Evolutionary conservation across 164 flowering plant genomes (phyloP).

Genomic region (Kalanchoe fedtschenkoi): DNA sequence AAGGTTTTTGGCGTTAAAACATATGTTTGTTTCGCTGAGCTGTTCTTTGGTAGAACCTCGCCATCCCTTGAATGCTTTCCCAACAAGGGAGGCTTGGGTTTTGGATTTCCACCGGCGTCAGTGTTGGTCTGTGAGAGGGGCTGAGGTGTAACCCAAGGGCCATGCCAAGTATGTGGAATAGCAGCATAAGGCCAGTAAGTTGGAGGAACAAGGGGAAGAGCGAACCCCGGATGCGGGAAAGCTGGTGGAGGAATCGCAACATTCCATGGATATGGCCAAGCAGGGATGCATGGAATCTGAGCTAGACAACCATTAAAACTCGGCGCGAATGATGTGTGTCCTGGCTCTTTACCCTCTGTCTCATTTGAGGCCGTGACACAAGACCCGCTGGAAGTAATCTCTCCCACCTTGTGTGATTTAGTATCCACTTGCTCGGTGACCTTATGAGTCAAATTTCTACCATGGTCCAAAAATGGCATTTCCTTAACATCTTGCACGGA

Average conservation of each 20-base stretch:
- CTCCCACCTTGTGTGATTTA: not conserved
- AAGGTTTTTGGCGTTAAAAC: slow-evolving; percentile 51
- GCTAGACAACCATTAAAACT: slow-evolving; percentile 22
- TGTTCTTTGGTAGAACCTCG: slow-evolving; percentile 10
- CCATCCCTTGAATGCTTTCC: slow-evolving; percentile 59
- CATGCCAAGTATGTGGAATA: slow-evolving; percentile 35
- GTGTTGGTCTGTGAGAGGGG: slow-evolving; percentile 16
- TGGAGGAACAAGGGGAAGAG: slow-evolving; percentile 38
- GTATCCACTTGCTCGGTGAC: not conserved
- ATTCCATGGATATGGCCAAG: slow-evolving; percentile 65
- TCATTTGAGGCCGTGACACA: slow-evolving; percentile 4
- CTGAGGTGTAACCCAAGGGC: slow-evolving; percentile 32
- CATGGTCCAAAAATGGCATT: not conserved
- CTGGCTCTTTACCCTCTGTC: not conserved
- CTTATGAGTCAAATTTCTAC: not conserved
- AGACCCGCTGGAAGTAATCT: not conserved
- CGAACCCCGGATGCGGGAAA: slow-evolving; percentile 28
- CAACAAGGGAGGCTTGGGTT: slow-evolving; percentile 40
- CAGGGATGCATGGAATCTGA: slow-evolving; percentile 40
- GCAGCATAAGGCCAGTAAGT: slow-evolving; percentile 32
- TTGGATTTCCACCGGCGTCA: slow-evolving; percentile 11
- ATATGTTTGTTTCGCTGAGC: slow-evolving; percentile 14
- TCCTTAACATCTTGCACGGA: not conserved
- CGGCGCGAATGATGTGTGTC: slow-evolving; percentile 6
- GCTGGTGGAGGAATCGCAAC: slow-evolving; percentile 25